Percentiles rank a stretch among this genome's conserved stretches.
phyloP scores from a whole-genome alignment of 805 yeast genomes.

The Tetrapisispora pingtungensis region DNA sequence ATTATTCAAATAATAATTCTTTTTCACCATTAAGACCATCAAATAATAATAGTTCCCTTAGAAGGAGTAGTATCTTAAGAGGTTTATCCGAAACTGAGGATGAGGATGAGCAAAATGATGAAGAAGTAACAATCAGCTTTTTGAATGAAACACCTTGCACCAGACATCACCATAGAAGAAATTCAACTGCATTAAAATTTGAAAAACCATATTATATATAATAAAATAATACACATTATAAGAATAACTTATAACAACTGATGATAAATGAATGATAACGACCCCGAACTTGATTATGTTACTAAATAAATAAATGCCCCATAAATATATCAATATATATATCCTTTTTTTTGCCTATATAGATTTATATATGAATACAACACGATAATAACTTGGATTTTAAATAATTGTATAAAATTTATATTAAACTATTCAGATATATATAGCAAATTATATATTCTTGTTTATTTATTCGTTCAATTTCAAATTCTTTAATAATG shows the following conservation, averaged over 20 bases:
- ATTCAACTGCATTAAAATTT: constrained; percentile 22
- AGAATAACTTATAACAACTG: too few species aligned
- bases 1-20: not conserved
- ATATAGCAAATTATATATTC: not conserved
- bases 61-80: not conserved
- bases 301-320: too few species aligned
- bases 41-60: not conserved
- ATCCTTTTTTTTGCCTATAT: too few species aligned
- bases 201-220: constrained; percentile 11
- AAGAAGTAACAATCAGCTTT: not conserved
- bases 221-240: not conserved
- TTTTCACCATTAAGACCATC: not conserved
- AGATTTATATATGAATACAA: too few species aligned
- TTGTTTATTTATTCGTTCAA: constrained; percentile 3
- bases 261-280: too few species aligned
- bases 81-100: not conserved
- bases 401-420: too few species aligned
- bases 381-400: too few species aligned
- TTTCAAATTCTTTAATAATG: constrained; percentile 30
- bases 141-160: constrained; percentile 14
- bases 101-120: not conserved
- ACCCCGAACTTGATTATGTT: too few species aligned
- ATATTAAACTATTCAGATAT: too few species aligned
- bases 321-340: too few species aligned
- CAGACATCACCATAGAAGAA: constrained; percentile 28